phyloP scores from a whole-genome alignment of 1,284 basidiomycete genomes.

The Apiotrichum akiyoshidainum region DNA sequence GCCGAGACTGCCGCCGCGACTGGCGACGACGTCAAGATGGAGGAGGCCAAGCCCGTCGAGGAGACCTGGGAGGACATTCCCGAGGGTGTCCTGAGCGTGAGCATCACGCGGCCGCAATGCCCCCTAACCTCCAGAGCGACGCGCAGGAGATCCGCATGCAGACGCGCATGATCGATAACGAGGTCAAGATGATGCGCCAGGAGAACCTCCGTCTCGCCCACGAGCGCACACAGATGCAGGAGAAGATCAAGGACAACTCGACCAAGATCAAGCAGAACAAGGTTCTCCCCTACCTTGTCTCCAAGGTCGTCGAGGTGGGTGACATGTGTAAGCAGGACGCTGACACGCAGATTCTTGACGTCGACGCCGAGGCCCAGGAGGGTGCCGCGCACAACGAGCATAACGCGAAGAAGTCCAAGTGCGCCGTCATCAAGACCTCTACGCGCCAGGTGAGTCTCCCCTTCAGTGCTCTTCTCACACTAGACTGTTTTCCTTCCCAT shows the following conservation, averaged over 20 bases:
- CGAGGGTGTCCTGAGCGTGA: constrained; percentile 41
- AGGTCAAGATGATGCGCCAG: constrained; percentile 93
- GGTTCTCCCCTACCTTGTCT: constrained; percentile 94
- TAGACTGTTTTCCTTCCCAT: constrained; percentile 95
- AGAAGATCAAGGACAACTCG: constrained; percentile 96
- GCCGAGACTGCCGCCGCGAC: constrained; percentile 16
- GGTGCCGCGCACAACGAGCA: constrained; percentile 92
- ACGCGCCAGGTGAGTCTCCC: constrained; percentile 66
- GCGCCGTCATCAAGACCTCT: constrained; percentile 97
- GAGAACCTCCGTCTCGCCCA: constrained; percentile 88
- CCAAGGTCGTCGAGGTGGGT: constrained; percentile 88
- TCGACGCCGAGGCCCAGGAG: constrained; percentile 90
- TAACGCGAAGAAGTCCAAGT: constrained; percentile 92
- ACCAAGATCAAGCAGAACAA: constrained; percentile 99
- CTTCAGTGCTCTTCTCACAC: background rate
- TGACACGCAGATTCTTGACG: constrained; percentile 75
- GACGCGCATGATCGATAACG: constrained; percentile 87
- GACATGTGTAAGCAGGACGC: background rate
- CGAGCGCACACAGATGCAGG: constrained; percentile 92
- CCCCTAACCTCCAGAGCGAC: constrained; percentile 17
- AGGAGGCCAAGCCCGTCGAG: constrained; percentile 30
- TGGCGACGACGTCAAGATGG: constrained; percentile 23
- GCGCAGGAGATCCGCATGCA: constrained; percentile 64
- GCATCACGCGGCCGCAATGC: constrained; percentile 7
- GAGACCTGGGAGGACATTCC: constrained; percentile 49